These are phyloP conservation scores for Corinectria fuckeliana DNA, from an alignment of 2,329 filamentous ascomycete species.

Conservation along the genomic window DNA sequence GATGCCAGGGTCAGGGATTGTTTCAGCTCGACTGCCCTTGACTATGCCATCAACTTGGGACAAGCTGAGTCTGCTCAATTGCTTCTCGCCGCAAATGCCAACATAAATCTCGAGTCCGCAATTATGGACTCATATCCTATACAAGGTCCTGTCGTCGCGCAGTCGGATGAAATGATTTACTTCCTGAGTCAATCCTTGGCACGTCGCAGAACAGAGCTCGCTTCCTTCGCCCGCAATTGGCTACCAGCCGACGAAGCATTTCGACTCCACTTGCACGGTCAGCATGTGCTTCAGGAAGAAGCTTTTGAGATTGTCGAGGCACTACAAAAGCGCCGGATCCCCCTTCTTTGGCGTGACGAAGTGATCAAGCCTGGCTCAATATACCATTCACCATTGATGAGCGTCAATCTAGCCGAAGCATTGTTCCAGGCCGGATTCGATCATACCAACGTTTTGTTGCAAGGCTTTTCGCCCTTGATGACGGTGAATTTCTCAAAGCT, in stretches of 20 bases:
- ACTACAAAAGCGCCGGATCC: background rate
- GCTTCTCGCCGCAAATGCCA: background rate
- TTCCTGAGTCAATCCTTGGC: background rate
- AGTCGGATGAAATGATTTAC: background rate
- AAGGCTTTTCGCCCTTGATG: too few species aligned
- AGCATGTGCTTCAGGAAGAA: background rate
- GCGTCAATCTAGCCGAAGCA: too few species aligned
- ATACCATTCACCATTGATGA: background rate
- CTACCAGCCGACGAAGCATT: background rate
- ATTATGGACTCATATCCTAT: background rate
- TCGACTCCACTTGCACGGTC: background rate
- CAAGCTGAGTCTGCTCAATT: background rate
- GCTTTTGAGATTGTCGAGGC: background rate
- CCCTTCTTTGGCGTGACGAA: background rate
- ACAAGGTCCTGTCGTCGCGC: background rate
- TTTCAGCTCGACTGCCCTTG: background rate
- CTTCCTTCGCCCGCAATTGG: background rate
- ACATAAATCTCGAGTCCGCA: background rate
- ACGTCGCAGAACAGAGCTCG: background rate
- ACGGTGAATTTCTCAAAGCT: too few species aligned
- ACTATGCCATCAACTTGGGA: background rate
- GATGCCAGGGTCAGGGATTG: background rate
- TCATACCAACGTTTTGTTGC: too few species aligned
- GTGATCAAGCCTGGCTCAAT: background rate
- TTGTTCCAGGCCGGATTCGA: too few species aligned